Base-by-base conservation (phyloP, 1,284 basidiomycete genomes). In the Veloboletus limbatus region DNA sequence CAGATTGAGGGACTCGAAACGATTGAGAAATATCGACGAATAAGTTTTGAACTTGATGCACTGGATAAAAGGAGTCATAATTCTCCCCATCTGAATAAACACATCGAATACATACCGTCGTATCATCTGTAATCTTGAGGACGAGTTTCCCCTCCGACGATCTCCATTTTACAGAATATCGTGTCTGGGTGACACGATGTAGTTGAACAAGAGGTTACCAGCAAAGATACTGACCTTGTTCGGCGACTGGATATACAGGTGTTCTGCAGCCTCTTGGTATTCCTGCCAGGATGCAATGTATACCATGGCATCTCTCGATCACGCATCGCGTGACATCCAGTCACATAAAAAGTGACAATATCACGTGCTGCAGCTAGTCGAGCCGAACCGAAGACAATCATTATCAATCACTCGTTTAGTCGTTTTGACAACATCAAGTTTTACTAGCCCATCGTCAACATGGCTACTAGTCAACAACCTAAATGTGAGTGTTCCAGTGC, bases 11-110 rank as follows among this genome's bases (percentile, higher is more conserved):
- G 85, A 77, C 68, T 97, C 94, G 69, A 97, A 96, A 54, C 94
- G 85, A 72, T 96, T 95, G 54, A 97, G 81, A 69, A 92, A 93
- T 63, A 95, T 85, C 36, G 90, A 90, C 1, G 92, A 95, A 57
- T 86, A 83, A 2, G 94, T 95, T 67, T 93, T 92, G 76, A 94
- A 97, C 69, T 94, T 96, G 62, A 97, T 74, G 66, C 92, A 94
- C 93, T 96, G 65, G 11, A 43, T 16, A 33, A 20, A 32, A 22
- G 4, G 21, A 9, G 11, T 39, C 26, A 13, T 18, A 20, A 22
- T 9, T 16, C 2, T 32, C 34, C 17, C n/a, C 10, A 18, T 7
- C n/a, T 6, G 24, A 8, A 31, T 17, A 21, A 32, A 30, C 35
- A 16, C 38, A 34, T 27, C n/a, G 32, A 35, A 24, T 20, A 77